Evolutionary conservation across 257 asterid genomes (phyloP).

Genomic region (Solanum dulcamara): DNA sequence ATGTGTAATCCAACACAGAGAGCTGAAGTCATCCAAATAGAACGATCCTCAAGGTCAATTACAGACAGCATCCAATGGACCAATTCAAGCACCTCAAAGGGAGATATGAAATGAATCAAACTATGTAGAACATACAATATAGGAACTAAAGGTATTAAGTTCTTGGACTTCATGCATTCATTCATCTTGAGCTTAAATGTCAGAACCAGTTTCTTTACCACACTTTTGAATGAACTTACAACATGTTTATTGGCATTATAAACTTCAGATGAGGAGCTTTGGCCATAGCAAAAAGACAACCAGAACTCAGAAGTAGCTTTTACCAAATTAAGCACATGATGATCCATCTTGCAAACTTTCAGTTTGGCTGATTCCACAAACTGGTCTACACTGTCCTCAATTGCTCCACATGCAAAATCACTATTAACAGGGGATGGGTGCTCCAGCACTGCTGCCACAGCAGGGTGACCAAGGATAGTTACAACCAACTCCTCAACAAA

Average conservation of each 20-base stretch:
- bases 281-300: conserved; percentile 18
- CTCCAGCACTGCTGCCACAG: conserved; percentile 35
- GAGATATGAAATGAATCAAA: conserved; percentile 15
- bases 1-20: conserved; percentile 48
- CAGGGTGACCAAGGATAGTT: conserved; percentile 54
- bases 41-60: conserved; percentile 27
- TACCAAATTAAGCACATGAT: conserved; percentile 45
- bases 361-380: conserved; percentile 36
- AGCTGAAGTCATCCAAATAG: conserved; percentile 21
- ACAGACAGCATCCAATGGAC: conserved; percentile 56
- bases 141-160: conserved; percentile 40
- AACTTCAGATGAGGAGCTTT: conserved; percentile 19
- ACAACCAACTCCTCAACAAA: conserved; percentile 49
- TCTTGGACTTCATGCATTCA: conserved; percentile 31
- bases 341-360: conserved; percentile 45
- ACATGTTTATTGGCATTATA: conserved; percentile 22
- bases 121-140: conserved; percentile 10
- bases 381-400: conserved; percentile 28
- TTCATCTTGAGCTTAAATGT: conserved; percentile 51
- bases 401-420: conserved; percentile 33
- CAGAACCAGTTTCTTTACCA: conserved; percentile 39
- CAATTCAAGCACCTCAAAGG: conserved; percentile 23
- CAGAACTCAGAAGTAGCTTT: conserved; percentile 40
- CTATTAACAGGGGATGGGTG: conserved; percentile 35
- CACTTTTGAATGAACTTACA: conserved; percentile 30